Evolutionary conservation across 495 filamentous ascomycete species (phyloP).

Genomic region (Hyaloscypha variabilis): DNA sequence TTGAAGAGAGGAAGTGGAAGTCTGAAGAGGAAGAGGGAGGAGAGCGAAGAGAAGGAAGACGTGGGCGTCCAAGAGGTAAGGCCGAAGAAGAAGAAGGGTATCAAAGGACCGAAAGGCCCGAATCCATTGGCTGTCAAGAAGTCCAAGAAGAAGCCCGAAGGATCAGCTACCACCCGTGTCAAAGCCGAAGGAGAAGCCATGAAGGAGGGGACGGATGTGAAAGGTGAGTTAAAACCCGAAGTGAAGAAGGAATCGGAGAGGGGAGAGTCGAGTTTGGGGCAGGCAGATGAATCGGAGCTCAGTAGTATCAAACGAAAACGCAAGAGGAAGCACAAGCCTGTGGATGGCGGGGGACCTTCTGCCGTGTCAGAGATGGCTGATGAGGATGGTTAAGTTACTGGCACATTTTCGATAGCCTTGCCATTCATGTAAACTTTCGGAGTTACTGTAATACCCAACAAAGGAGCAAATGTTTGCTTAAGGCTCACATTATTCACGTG

Average conservation of each 20-base stretch:
- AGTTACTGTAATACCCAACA: constrained; percentile 26
- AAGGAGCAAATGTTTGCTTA: not conserved
- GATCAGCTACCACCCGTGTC: not conserved
- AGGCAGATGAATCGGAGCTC: constrained; percentile 17
- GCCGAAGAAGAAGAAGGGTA: constrained; percentile 47
- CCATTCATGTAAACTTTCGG: constrained; percentile 9
- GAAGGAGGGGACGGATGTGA: too few relatives aligned
- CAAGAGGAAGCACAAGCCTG: constrained; percentile 45
- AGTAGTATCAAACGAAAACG: constrained; percentile 41
- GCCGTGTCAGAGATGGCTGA: constrained; percentile 20
- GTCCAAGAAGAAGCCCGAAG: constrained; percentile 53
- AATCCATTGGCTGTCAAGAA: constrained; percentile 94
- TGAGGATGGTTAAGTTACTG: constrained; percentile 12
- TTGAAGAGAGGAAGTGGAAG: constrained; percentile 58
- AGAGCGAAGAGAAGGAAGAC: constrained; percentile 49
- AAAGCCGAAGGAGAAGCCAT: constrained; percentile 29
- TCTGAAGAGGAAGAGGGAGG: constrained; percentile 55
- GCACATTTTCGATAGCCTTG: constrained; percentile 6
- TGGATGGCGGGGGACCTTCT: constrained; percentile 26
- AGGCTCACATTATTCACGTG: constrained; percentile 1
- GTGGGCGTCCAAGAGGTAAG: constrained; percentile 26
- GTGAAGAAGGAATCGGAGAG: constrained; percentile 13
- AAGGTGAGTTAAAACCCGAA: too few relatives aligned
- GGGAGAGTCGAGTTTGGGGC: not conserved
- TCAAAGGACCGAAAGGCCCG: constrained; percentile 73